Percentiles rank a stretch among this genome's conserved stretches.
Conservation (phyloP, 495 filamentous ascomycete species). For the Podospora pseudoanserina region DNA sequence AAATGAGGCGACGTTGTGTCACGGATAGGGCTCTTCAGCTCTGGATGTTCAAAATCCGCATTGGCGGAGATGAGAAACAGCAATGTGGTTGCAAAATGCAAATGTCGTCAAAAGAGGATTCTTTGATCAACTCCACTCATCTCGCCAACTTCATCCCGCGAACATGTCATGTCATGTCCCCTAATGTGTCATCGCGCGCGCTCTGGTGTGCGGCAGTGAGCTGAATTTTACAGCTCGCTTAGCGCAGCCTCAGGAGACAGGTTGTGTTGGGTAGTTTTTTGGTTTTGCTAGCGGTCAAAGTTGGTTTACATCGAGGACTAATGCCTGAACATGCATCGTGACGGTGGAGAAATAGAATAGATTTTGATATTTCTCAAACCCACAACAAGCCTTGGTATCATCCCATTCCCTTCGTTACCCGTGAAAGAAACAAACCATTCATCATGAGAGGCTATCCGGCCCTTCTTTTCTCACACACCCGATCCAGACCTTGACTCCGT, state of each 20-base stretch:
- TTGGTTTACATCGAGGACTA: background rate
- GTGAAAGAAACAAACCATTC: background rate
- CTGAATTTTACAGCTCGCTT: background rate
- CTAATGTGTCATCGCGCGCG: background rate
- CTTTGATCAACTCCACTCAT: background rate
- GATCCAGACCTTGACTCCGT: background rate
- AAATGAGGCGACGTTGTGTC: background rate
- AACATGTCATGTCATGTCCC: background rate
- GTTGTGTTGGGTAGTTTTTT: background rate
- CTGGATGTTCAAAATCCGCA: background rate
- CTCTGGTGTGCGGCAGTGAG: background rate
- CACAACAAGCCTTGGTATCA: slow-evolving; percentile 13
- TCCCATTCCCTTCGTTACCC: background rate
- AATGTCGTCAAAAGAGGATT: background rate
- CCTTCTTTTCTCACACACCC: background rate
- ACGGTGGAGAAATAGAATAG: background rate
- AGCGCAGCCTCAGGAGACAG: background rate
- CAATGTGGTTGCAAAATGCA: too few relatives aligned
- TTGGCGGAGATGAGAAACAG: background rate
- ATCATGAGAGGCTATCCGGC: background rate
- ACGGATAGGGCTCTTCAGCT: background rate
- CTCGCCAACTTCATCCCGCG: background rate
- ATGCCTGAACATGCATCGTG: background rate
- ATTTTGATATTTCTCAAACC: background rate
- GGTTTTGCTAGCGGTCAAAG: background rate